A percentile compares a stretch with the other conserved stretches of the same genome.
phyloP scores from a whole-genome alignment of 352 stramenopile species.

The Globisporangium irregulare region DNA sequence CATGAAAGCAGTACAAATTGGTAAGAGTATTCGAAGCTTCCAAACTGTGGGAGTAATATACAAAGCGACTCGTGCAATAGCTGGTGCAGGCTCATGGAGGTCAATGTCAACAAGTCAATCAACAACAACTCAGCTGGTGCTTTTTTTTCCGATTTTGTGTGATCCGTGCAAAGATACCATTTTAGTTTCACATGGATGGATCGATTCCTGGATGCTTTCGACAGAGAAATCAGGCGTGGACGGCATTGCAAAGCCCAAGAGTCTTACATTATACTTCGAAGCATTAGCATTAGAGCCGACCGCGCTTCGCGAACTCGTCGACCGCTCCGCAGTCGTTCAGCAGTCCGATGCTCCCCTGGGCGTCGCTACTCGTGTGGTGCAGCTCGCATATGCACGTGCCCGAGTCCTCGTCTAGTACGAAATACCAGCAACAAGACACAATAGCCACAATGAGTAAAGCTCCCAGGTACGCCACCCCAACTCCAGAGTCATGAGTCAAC shows the following conservation, averaged over 20 bases:
- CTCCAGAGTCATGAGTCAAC: no score
- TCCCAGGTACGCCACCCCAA: background rate
- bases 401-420: constrained; percentile 46
- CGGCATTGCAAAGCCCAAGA: background rate
- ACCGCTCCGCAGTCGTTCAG: constrained; percentile 65
- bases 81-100: no score
- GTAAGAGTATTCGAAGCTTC: no score
- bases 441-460: background rate
- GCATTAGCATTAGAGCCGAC: background rate
- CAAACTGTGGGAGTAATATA: no score
- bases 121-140: no score
- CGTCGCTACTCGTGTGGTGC: constrained; percentile 61
- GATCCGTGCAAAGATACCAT: no score
- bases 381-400: constrained; percentile 61
- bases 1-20: no score
- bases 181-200: no score
- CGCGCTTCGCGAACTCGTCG: constrained; percentile 42
- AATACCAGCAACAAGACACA: background rate
- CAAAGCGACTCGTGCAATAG: no score
- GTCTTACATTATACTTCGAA: background rate
- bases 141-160: no score
- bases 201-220: background rate
- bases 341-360: constrained; percentile 35
- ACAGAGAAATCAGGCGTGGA: background rate
- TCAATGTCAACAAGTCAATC: no score